phyloP scores from a whole-genome alignment of 2,329 filamentous ascomycete species.

The Venturia nashicola region DNA sequence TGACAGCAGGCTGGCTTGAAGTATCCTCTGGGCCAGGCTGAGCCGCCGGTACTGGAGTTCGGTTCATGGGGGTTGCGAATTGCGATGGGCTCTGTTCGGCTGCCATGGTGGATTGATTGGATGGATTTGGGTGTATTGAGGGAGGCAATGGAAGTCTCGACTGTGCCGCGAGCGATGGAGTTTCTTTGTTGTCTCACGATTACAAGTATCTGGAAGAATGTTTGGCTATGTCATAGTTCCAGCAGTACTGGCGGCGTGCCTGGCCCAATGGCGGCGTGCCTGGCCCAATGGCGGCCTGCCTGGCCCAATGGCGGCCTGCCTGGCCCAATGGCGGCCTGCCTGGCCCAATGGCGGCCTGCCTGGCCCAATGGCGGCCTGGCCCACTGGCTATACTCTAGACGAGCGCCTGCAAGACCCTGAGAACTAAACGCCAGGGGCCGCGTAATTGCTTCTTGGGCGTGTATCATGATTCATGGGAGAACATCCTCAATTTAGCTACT shows the following conservation, averaged over 20 bases:
- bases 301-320: too few species aligned
- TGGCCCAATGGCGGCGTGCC: too few species aligned
- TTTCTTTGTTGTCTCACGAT: background rate
- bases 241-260: too few species aligned
- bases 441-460: background rate
- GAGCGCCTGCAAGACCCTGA: background rate
- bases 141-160: background rate
- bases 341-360: too few species aligned
- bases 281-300: too few species aligned
- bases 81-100: slow-evolving; percentile 8
- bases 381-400: background rate
- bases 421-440: background rate
- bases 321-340: too few species aligned
- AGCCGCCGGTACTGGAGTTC: slow-evolving; percentile 11
- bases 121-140: background rate
- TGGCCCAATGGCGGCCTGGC: too few species aligned
- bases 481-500: background rate
- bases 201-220: background rate
- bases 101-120: background rate
- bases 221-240: background rate
- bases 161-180: background rate
- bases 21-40: slow-evolving; percentile 8
- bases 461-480: background rate
- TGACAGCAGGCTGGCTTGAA: slow-evolving; percentile 41
- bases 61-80: background rate